Evolutionary conservation across 768 basidiomycete genomes (phyloP).

Genomic region (Leccinum arenicola): DNA sequence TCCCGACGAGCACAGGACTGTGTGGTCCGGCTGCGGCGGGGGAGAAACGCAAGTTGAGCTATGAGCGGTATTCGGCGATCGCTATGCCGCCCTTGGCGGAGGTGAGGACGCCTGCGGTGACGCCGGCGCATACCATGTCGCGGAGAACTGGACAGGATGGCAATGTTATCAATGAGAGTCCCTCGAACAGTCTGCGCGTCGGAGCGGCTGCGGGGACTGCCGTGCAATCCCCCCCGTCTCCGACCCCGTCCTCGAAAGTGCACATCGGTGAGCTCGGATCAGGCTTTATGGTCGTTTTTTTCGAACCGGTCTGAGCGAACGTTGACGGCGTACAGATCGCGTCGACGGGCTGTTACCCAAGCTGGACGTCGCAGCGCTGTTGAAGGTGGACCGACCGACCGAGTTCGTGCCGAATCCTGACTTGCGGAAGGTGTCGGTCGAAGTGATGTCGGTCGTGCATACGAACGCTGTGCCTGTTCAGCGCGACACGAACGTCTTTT

Average conservation of each 20-base stretch:
- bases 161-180: slow-evolving; percentile 12
- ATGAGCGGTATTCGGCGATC: slow-evolving; percentile 63
- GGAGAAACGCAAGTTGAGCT: slow-evolving; percentile 65
- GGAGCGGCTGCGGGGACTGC: background rate
- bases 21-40: slow-evolving; percentile 28
- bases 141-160: slow-evolving; percentile 22
- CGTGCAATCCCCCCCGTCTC: background rate
- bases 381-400: slow-evolving; percentile 26
- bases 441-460: slow-evolving; percentile 60
- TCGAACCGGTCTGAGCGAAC: background rate
- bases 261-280: slow-evolving; percentile 32
- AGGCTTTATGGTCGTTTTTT: background rate
- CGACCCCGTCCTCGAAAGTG: slow-evolving; percentile 16
- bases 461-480: slow-evolving; percentile 45
- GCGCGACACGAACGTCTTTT: slow-evolving; percentile 53
- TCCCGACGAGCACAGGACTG: slow-evolving; percentile 13
- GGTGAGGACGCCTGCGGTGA: slow-evolving; percentile 56
- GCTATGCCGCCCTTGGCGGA: slow-evolving; percentile 65
- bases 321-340: slow-evolving; percentile 31
- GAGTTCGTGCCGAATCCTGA: slow-evolving; percentile 32
- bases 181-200: slow-evolving; percentile 8
- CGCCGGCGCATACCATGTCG: slow-evolving; percentile 54
- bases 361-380: slow-evolving; percentile 48
- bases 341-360: slow-evolving; percentile 43
- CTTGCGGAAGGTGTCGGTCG: slow-evolving; percentile 64